A percentile compares a stretch with the other conserved stretches of the same genome.
Evolutionary conservation across 441 rosid species (phyloP).

Genomic region (Capsella rubella): DNA sequence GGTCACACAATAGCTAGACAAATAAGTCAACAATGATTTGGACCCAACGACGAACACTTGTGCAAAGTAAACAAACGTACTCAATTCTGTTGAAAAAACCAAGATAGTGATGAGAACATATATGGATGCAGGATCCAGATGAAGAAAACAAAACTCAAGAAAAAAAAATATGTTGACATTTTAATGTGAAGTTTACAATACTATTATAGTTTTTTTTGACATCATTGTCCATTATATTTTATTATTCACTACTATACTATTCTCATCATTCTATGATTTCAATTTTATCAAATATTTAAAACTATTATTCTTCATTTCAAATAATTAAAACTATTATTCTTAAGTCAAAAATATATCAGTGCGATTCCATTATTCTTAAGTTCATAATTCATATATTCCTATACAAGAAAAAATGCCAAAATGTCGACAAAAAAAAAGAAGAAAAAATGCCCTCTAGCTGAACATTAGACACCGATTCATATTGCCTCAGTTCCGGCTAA

Average conservation of each 20-base stretch:
- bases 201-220: too few relatives aligned
- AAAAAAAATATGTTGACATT: neutral
- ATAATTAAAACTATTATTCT: too few relatives aligned
- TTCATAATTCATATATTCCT: slow-evolving; percentile 25
- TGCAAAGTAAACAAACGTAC: slow-evolving; percentile 2
- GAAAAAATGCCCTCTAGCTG: slow-evolving; percentile 40
- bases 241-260: neutral
- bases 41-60: slow-evolving; percentile 9
- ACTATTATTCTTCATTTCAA: too few relatives aligned
- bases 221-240: neutral
- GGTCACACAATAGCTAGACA: slow-evolving; percentile 14
- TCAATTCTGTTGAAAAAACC: neutral
- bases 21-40: slow-evolving; percentile 24
- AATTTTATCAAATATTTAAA: neutral
- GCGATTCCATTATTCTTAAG: slow-evolving; percentile 8
- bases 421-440: too few relatives aligned
- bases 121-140: neutral
- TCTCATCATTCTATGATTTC: neutral
- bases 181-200: neutral
- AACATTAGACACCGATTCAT: slow-evolving; percentile 28
- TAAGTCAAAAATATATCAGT: neutral
- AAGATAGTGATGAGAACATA: neutral
- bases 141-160: neutral
- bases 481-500: slow-evolving; percentile 36
- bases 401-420: slow-evolving; percentile 50